A percentile compares a stretch with the other conserved stretches of the same genome.
phyloP scores from a whole-genome alignment of 2,329 filamentous ascomycete genomes.

The Neurospora sp. region DNA sequence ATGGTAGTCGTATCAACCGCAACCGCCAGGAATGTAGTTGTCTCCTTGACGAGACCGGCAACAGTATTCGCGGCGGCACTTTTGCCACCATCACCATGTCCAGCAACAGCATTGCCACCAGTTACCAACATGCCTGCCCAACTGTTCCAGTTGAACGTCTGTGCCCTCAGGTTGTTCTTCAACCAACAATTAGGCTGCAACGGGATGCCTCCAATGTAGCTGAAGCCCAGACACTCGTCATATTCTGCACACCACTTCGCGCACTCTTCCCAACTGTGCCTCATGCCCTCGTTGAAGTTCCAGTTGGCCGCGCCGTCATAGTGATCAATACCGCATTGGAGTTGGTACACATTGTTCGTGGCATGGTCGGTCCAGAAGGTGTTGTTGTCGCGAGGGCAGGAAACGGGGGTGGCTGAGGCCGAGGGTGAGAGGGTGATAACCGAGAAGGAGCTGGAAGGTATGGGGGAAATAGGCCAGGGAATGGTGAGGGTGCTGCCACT shows the following conservation, averaged over 20 bases:
- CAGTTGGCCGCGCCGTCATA: background rate
- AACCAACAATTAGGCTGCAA: background rate
- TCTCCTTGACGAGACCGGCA: background rate
- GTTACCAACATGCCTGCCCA: background rate
- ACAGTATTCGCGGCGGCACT: background rate
- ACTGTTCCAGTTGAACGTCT: background rate
- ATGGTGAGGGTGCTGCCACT: background rate
- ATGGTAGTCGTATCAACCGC: background rate
- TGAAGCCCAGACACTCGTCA: background rate
- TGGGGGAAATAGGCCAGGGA: background rate
- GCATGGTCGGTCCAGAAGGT: background rate
- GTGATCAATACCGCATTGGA: background rate
- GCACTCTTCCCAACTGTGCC: background rate
- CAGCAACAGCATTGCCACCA: background rate
- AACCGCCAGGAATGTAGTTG: background rate
- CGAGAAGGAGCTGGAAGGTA: background rate
- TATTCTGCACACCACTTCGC: background rate
- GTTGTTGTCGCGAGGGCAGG: background rate
- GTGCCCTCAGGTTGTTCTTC: background rate
- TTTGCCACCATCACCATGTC: background rate
- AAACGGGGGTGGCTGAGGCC: background rate
- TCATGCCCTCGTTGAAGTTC: background rate
- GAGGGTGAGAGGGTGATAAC: background rate
- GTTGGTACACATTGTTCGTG: background rate
- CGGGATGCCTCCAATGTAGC: background rate